Conservation (phyloP, 2,329 filamentous ascomycete genomes). For the Beauveria medogensis region DNA sequence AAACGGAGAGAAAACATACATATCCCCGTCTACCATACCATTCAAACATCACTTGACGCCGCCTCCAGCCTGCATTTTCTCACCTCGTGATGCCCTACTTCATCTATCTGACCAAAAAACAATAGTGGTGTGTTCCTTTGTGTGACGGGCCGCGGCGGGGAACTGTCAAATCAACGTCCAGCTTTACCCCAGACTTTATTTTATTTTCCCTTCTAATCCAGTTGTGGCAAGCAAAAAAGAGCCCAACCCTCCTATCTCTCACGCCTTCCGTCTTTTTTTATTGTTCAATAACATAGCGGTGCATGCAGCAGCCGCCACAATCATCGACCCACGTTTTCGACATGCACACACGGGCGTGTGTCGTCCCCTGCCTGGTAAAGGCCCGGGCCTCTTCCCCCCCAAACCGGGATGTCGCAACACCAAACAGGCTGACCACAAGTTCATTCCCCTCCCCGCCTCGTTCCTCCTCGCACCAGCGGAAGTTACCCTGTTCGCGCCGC, state of each 20-base stretch:
- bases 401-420: constrained; percentile 1
- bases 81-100: neutral
- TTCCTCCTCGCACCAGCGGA: constrained; percentile 10
- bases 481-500: neutral
- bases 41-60: neutral
- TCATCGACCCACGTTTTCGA: too few species aligned
- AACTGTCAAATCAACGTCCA: neutral
- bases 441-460: neutral
- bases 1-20: too few species aligned
- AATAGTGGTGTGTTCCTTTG: neutral
- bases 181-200: neutral
- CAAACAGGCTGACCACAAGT: neutral
- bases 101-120: neutral
- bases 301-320: neutral
- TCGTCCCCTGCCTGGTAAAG: too few species aligned
- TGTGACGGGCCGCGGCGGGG: neutral
- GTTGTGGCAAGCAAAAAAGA: neutral
- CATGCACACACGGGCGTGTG: too few species aligned
- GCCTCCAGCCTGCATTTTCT: neutral
- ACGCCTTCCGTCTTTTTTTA: too few species aligned
- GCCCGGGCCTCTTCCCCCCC: neutral
- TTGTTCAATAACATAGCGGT: neutral
- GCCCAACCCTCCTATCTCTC: too few species aligned
- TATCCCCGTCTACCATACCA: too few species aligned
- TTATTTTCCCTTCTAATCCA: neutral